Conservation (phyloP, 2,329 filamentous ascomycete genomes). For the Nemania sp. region DNA sequence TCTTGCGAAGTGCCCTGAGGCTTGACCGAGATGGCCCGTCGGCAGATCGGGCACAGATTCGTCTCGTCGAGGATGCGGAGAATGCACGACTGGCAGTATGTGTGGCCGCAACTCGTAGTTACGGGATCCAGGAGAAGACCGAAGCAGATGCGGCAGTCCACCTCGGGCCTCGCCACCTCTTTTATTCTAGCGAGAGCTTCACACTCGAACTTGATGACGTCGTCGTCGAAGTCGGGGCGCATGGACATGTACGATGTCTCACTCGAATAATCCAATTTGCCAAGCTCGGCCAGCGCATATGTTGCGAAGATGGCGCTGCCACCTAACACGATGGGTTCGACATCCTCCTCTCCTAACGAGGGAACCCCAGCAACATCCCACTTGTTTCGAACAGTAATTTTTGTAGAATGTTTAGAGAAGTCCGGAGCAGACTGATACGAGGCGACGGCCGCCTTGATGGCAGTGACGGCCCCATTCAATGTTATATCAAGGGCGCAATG, state of each 20-base stretch:
- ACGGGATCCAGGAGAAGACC: slow-evolving; percentile 78
- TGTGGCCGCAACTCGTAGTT: slow-evolving; percentile 86
- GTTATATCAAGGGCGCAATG: slow-evolving; percentile 81
- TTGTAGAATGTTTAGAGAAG: slow-evolving; percentile 44
- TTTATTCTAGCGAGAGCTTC: slow-evolving; percentile 61
- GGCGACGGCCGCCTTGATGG: slow-evolving; percentile 58
- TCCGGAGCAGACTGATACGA: slow-evolving; percentile 42
- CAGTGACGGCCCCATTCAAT: slow-evolving; percentile 69
- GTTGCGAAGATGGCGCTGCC: slow-evolving; percentile 67
- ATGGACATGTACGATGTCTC: slow-evolving; percentile 38
- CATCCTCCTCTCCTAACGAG: slow-evolving; percentile 43
- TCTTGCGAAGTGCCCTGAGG: slow-evolving; percentile 46
- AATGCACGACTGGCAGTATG: slow-evolving; percentile 81
- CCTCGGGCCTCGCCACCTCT: slow-evolving; percentile 65
- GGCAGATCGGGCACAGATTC: slow-evolving; percentile 78
- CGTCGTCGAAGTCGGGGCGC: slow-evolving; percentile 34
- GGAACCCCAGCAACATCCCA: slow-evolving; percentile 48
- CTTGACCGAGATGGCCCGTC: slow-evolving; percentile 61
- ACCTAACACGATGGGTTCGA: slow-evolving; percentile 44
- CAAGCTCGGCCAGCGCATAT: slow-evolving; percentile 60
- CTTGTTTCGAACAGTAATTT: slow-evolving; percentile 44
- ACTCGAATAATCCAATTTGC: slow-evolving; percentile 41
- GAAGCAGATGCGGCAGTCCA: slow-evolving; percentile 91
- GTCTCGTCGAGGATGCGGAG: slow-evolving; percentile 77
- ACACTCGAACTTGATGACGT: slow-evolving; percentile 46